Percentiles rank a stretch among this genome's conserved stretches.
Evolutionary conservation across 306 rosid species (phyloP).

Genomic region (Herpetospermum pedunculosum): DNA sequence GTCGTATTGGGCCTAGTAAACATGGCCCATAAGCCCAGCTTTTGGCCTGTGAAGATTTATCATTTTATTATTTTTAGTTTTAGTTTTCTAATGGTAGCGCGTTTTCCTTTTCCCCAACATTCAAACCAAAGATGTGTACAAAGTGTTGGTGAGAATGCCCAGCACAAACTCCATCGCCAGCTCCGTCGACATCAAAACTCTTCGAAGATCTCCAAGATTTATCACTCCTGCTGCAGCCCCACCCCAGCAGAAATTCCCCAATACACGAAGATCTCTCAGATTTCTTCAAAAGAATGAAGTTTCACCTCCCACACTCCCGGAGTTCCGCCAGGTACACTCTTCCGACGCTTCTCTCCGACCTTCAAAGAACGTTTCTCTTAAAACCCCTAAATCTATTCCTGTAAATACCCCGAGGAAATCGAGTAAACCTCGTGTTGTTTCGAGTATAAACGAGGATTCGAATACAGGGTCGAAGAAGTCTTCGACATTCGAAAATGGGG

Average conservation of each 20-base stretch:
- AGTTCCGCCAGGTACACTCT: not conserved
- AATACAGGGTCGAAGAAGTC: conserved; percentile 18
- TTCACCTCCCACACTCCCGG: conserved; percentile 7
- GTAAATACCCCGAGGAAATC: conserved; percentile 9
- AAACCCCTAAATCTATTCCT: not conserved
- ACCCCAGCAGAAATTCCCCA: not conserved
- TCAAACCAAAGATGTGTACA: not conserved
- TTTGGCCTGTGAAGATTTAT: not conserved
- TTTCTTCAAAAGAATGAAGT: conserved; percentile 12
- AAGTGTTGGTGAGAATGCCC: conserved; percentile 48
- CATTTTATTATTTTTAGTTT: not conserved
- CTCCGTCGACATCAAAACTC: conserved; percentile 13
- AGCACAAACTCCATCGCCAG: conserved; percentile 10
- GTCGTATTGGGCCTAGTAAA: not conserved
- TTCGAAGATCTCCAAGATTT: conserved; percentile 40
- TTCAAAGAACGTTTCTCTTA: not conserved
- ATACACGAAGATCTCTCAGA: conserved; percentile 38
- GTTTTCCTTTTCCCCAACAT: conserved; percentile 27
- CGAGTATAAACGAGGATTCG: not conserved
- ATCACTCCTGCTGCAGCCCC: not conserved
- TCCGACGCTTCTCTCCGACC: not conserved
- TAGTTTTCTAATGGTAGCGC: not conserved
- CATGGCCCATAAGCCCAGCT: not conserved
- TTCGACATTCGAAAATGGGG: conserved; percentile 15
- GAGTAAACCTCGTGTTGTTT: conserved; percentile 3